These are phyloP conservation scores for Neoscytalidium dimidiatum DNA, from an alignment of 2,329 filamentous ascomycete species.

Conservation along the genomic window DNA sequence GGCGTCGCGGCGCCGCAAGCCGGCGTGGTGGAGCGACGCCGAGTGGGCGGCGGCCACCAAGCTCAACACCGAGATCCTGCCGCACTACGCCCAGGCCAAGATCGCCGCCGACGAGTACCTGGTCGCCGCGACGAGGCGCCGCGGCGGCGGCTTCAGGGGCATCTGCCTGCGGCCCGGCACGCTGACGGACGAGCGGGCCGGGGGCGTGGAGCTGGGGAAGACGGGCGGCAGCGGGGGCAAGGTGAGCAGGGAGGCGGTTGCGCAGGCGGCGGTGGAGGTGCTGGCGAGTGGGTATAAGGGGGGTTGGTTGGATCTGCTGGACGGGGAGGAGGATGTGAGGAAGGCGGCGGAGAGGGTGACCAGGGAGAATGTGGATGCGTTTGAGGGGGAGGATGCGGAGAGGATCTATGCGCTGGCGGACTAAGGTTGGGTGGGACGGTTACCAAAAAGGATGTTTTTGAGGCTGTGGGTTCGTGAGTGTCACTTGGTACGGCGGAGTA, in stretches of 20 bases:
- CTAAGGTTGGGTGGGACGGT: not conserved
- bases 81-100: slow-evolving; percentile 56
- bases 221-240: slow-evolving; percentile 40
- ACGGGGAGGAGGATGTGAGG: slow-evolving; percentile 50
- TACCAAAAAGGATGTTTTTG: no score
- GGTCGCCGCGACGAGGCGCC: slow-evolving; percentile 43
- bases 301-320: slow-evolving; percentile 57
- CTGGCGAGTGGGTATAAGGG: slow-evolving; percentile 50
- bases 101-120: slow-evolving; percentile 59
- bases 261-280: slow-evolving; percentile 51
- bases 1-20: slow-evolving; percentile 49
- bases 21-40: slow-evolving; percentile 54
- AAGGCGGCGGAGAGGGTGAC: slow-evolving; percentile 50
- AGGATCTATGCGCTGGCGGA: slow-evolving; percentile 33
- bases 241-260: slow-evolving; percentile 54
- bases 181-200: slow-evolving; percentile 49
- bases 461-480: no score
- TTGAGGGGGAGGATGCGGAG: slow-evolving; percentile 54
- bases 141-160: slow-evolving; percentile 45
- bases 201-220: slow-evolving; percentile 52
- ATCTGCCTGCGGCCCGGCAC: slow-evolving; percentile 55
- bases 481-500: no score
- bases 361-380: slow-evolving; percentile 47
- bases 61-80: slow-evolving; percentile 51
- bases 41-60: slow-evolving; percentile 49